phyloP scores from a whole-genome alignment of 2,329 filamentous ascomycete genomes.

The Alternaria sp. region DNA sequence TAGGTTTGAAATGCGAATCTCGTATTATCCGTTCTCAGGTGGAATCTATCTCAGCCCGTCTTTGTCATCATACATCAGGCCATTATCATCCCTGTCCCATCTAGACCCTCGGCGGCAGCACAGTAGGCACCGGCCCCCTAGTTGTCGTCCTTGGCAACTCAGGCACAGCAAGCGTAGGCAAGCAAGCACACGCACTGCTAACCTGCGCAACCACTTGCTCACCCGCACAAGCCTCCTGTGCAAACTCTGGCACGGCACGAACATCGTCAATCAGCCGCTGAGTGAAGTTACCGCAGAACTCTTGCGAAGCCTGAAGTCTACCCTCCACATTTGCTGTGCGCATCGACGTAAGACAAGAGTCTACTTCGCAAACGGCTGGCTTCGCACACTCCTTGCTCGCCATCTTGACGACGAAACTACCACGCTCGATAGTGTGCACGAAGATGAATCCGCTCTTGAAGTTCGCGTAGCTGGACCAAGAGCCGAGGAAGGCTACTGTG shows the following conservation, averaged over 20 bases:
- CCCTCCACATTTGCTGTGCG: conserved; percentile 30
- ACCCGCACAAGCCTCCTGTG: conserved; percentile 19
- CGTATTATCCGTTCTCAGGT: neutral
- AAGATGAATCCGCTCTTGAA: conserved; percentile 45
- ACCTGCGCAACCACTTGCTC: conserved; percentile 25
- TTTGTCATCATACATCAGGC: too few relatives aligned
- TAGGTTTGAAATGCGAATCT: neutral
- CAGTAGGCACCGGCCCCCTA: conserved; percentile 31
- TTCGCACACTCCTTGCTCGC: conserved; percentile 26
- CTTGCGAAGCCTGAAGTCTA: conserved; percentile 19
- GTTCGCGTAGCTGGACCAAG: conserved; percentile 48
- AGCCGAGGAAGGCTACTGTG: conserved; percentile 47
- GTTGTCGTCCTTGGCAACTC: conserved; percentile 33
- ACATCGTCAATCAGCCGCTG: conserved; percentile 23
- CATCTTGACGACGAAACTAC: conserved; percentile 42
- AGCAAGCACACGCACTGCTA: conserved; percentile 33
- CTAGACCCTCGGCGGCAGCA: conserved; percentile 27
- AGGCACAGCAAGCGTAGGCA: conserved; percentile 29
- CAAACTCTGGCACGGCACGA: conserved; percentile 23
- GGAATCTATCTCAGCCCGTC: neutral
- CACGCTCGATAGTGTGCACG: conserved; percentile 46
- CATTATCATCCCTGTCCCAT: neutral
- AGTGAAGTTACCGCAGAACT: conserved; percentile 28
- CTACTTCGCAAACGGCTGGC: conserved; percentile 28
- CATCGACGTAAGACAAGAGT: conserved; percentile 23